A percentile compares a stretch with the other conserved stretches of the same genome.
Conservation (phyloP, 495 filamentous ascomycete genomes). For the Penicillium pulvis region DNA sequence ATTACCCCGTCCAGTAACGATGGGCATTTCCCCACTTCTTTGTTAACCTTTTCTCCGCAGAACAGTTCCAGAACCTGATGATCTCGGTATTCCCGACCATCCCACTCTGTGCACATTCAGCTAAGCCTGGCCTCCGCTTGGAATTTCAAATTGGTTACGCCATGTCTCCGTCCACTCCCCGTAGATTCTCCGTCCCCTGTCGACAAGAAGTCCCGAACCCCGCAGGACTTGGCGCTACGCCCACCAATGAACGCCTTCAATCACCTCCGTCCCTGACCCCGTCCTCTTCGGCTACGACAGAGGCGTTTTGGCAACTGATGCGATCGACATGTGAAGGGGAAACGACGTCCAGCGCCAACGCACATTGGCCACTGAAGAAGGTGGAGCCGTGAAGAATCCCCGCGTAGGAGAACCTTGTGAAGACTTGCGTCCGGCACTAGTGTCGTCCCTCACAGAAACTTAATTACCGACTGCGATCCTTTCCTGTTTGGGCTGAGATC, state of each 20-base stretch:
- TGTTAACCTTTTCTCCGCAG: neutral
- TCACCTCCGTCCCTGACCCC: slow-evolving; percentile 1
- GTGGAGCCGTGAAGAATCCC: slow-evolving; percentile 20
- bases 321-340: slow-evolving; percentile 13
- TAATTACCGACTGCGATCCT: slow-evolving; percentile 5
- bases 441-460: neutral
- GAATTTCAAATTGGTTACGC: neutral
- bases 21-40: neutral
- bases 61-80: neutral
- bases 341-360: neutral
- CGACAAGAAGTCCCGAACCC: slow-evolving; percentile 2
- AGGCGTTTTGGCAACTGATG: slow-evolving; percentile 17
- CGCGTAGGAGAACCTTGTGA: slow-evolving; percentile 17
- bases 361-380: neutral
- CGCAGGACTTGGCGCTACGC: neutral
- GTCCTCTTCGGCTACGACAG: slow-evolving; percentile 7
- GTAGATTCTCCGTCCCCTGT: slow-evolving; percentile 30
- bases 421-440: slow-evolving; percentile 19
- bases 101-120: neutral
- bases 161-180: slow-evolving; percentile 8
- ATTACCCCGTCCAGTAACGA: neutral
- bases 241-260: slow-evolving; percentile 17
- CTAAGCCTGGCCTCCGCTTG: neutral
- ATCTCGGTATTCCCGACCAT: neutral
- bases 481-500: neutral